phyloP scores from a whole-genome alignment of 345 rosid genomes.

The Corchorus olitorius region DNA sequence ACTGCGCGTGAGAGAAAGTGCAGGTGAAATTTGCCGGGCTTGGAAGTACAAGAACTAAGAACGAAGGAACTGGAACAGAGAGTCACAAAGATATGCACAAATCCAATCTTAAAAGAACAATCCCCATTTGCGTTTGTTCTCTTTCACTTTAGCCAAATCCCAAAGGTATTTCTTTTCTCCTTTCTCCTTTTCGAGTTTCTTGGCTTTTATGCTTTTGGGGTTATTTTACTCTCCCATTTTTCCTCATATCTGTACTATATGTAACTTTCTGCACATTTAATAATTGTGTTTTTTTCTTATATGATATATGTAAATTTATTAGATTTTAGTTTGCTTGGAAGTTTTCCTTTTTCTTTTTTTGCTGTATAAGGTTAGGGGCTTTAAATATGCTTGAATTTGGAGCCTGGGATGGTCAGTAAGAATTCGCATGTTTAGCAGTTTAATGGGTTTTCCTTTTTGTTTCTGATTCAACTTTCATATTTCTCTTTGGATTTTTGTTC shows the following conservation, averaged over 20 bases:
- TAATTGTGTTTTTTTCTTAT: neutral
- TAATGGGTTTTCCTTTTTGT: too few relatives aligned
- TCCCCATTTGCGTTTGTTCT: neutral
- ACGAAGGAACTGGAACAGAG: neutral
- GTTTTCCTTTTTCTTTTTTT: neutral
- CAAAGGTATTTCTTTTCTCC: constrained; percentile 19
- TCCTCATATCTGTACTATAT: too few relatives aligned
- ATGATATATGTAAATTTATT: neutral
- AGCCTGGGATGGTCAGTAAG: constrained; percentile 1
- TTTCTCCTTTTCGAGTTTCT: neutral
- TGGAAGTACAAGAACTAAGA: neutral
- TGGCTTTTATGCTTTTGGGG: neutral
- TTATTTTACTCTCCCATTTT: too few relatives aligned
- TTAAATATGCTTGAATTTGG: constrained; percentile 2
- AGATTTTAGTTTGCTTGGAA: neutral
- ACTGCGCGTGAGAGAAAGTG: neutral
- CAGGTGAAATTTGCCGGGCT: neutral
- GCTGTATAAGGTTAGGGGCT: neutral
- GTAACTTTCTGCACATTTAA: neutral
- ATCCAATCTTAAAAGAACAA: constrained; percentile 20
- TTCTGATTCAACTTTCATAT: neutral
- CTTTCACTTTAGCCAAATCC: neutral
- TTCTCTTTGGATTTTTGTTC: too few relatives aligned
- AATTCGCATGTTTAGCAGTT: neutral
- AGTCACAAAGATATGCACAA: constrained; percentile 18